phyloP scores from a whole-genome alignment of 495 filamentous ascomycete species.

The Talaromyces thailandensis region DNA sequence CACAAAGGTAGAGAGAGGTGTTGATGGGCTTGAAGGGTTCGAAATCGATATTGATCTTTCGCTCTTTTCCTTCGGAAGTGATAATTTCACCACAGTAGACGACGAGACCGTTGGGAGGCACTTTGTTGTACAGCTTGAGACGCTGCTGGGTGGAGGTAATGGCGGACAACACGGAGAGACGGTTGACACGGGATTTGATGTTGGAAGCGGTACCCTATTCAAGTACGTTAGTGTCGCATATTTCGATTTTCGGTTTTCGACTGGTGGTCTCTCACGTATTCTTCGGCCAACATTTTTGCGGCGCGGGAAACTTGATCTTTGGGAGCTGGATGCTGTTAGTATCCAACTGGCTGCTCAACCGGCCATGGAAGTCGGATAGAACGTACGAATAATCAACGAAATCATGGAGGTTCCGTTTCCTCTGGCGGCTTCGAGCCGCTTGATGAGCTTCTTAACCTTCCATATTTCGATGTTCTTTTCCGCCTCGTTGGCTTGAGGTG shows the following conservation, averaged over 20 bases:
- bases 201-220: constrained; percentile 88
- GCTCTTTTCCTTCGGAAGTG: constrained; percentile 94
- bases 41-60: constrained; percentile 99
- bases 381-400: constrained; percentile 91
- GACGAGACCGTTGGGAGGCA: constrained; percentile 92
- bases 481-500: constrained; percentile 79
- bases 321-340: constrained; percentile 50
- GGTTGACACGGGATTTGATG: constrained; percentile 98
- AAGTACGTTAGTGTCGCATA: constrained; percentile 11
- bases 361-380: constrained; percentile 14
- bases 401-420: constrained; percentile 99
- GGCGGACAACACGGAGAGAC: constrained; percentile 91
- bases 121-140: constrained; percentile 97
- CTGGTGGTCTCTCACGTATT: constrained; percentile 61
- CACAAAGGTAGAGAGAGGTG: constrained; percentile 95
- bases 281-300: constrained; percentile 99
- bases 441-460: constrained; percentile 97
- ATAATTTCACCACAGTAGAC: constrained; percentile 99
- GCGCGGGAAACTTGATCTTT: constrained; percentile 96
- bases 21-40: constrained; percentile 99
- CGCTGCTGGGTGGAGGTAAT: constrained; percentile 99
- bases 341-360: constrained; percentile 4
- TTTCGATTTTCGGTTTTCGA: not conserved
- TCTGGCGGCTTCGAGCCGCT: constrained; percentile 82
- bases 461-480: constrained; percentile 92